Base-by-base conservation (phyloP, 805 yeast species). In the Lachancea meyersii region DNA sequence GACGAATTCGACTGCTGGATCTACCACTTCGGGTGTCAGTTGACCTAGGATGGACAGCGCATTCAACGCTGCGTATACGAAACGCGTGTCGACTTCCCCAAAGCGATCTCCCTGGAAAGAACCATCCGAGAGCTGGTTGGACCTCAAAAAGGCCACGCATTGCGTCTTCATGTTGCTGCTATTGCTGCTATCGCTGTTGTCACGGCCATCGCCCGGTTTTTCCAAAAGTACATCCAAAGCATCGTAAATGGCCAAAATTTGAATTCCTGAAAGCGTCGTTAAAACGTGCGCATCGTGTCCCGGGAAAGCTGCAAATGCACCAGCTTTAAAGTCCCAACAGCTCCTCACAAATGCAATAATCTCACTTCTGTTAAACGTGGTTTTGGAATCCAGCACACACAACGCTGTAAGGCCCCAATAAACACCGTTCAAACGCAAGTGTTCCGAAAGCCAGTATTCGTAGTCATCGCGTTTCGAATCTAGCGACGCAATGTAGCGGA, bases 331-430 rank as follows among this genome's bases (percentile, higher is more conserved):
- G 47, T 80, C 73, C 61, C 76, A 79, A 58, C 97, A 91, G 11
- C 71, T 65, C 52, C 76, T 42, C 3, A 91, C 85, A 59, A 80
- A 93, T n/a, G 69, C 63, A 1, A 85, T 62, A 11, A 91, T 77
- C 5, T 82, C 85, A 1, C 70, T 64, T 41, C 71, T 68, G n/a
- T 79, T 70, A 44, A 91, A 74, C 0, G 79, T 75, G 11, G 75
- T 74, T 26, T 71, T 63, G 2, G 80, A 68, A 22, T 73, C 70
- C 63, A 91, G 58, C 1, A 82, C 63, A 38, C 75, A 75, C 24
- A 89, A 62, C 0, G 96, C 87, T 14, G 84, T 82, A 2, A 86
- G 68, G 0, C 97, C 97, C 99, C 99, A 93, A 60, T 93, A 93
- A 0, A 93, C 72, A 1, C 97, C 98, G 54, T 86, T 87, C 71